Evolutionary conservation across 306 rosid genomes (phyloP), one percentile per base, ranked within the genome.

Genomic region (Calophaca sinica): DNA sequence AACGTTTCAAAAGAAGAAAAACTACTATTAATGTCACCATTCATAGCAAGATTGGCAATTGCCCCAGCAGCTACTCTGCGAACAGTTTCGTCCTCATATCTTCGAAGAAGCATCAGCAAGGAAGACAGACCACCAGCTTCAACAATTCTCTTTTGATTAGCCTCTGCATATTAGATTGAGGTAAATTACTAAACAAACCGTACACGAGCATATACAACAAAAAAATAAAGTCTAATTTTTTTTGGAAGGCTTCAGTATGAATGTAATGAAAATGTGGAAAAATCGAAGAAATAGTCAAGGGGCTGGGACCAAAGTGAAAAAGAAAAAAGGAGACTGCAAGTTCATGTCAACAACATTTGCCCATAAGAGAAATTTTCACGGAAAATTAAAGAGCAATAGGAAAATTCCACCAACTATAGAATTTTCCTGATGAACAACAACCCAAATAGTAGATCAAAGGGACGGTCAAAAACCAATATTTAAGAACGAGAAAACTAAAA

Each of bases 31-130:
- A 74, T 46, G 68, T 76, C 70, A 96, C 99, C 99, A 79, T 92
- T 96, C 99, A 92, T 90, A 28, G 99, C 99, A 67, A 96, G 98
- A 83, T 96, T 96, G 71, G 99, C 96, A 81, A 96, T 92, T 51
- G 99, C 99, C 84, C 97, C 97, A 50, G 98, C 98, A 58, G 99
- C 99, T 65, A 92, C 99, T 87, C 98, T 88, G 69, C 91, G 92
- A 48, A 96, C 89, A 53, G 98, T 96, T 84, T 96, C 98, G 84
- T 96, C 97, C 81, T 92, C 98, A 29, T 86, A 96, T 85, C 92
- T 90, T 85, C 99, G 87, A 81, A 94, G 97, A 84, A 94, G 99
- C 97, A 86, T 87, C 80, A 94, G 79, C 85, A 94, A 87, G 65
- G 97, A 94, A 73, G 94, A 79, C 71, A 96, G 99, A 76, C 97